Evolutionary conservation across 2,329 filamentous ascomycete species (phyloP), one percentile per base, ranked within the genome.

Genomic region (Diaporthe citrichinensis): DNA sequence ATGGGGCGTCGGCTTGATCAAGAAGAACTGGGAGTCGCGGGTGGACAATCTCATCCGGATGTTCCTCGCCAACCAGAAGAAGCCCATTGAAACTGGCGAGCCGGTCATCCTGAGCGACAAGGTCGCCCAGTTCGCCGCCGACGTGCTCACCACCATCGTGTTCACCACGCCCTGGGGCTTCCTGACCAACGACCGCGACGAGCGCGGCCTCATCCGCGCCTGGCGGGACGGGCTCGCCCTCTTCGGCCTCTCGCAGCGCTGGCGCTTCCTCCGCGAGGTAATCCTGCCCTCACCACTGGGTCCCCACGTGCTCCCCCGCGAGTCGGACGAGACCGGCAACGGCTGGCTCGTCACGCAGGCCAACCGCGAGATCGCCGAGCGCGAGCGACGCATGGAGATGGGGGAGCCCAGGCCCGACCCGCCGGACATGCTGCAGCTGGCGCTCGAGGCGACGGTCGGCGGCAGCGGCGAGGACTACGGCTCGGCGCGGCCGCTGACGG

Each of bases 111-210:
- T 86, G 3, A 81, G 78, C 15, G 82, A 85, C 74, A 85, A 84
- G 72, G 80, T 84, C 6, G 83, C 83, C 25, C 81, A 85, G 74
- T 86, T 85, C 75, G 84, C 84, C 3, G 83, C 84, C 5, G 85
- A 86, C 62, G 82, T 85, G 55, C 84, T 86, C 81, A 83, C 82
- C 10, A 83, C 84, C 80, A 80, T 86, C 12, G 81, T 80, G 2
- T 86, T 86, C 75, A 79, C 78, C 5, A 62, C 81, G 4, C 79
- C 84, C 4, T 86, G 84, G 80, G 84, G 84, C 0, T 84, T 84
- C 71, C 82, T 86, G 20, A 73, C 80, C 76, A 84, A 85, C 61
- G 80, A 83, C 73, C 80, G 83, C 34, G 85, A 86, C 77, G 84
- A 85, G 75, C 81, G 82, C 36, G 76, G 78, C 20, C 80, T 86